phyloP scores from a whole-genome alignment of 192 early-diverging fungal genomes.

The Mycoemilia scoparia region DNA sequence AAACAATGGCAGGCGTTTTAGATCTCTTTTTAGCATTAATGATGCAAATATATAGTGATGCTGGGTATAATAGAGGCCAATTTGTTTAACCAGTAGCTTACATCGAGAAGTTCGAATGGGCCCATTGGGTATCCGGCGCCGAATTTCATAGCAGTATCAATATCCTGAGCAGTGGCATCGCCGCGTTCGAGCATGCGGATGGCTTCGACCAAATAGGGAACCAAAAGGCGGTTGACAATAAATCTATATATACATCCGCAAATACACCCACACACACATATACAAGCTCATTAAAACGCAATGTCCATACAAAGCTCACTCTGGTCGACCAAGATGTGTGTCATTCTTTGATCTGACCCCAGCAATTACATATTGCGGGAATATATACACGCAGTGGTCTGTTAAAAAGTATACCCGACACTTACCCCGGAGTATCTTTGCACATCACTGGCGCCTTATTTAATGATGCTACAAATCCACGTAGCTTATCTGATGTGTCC shows the following conservation, averaged over 20 bases:
- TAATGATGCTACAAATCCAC: constrained; percentile 51
- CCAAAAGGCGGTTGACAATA: constrained; percentile 88
- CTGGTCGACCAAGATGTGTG: not conserved
- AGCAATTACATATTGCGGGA: not conserved
- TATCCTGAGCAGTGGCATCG: constrained; percentile 65
- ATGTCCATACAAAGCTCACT: no score
- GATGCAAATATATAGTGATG: not conserved
- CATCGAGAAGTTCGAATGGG: constrained; percentile 30
- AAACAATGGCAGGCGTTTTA: not conserved
- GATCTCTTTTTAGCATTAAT: not conserved
- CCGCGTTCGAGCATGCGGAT: constrained; percentile 78
- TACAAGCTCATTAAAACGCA: not conserved
- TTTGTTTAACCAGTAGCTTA: no score
- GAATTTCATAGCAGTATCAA: constrained; percentile 93
- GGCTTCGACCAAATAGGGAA: constrained; percentile 95
- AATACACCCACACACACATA: not conserved
- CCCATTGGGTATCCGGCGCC: constrained; percentile 96
- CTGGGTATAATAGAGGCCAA: not conserved
- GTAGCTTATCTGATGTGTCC: constrained; percentile 40
- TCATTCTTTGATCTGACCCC: no score
- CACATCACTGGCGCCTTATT: constrained; percentile 80
- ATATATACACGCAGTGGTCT: no score
- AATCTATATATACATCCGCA: constrained; percentile 33
- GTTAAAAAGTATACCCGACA: no score
- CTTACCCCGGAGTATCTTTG: constrained; percentile 95